Percentiles rank a stretch among this genome's conserved stretches.
These are phyloP conservation scores for Punctularia strigosozonata DNA, from an alignment of 768 basidiomycete genomes.

Conservation along the genomic window DNA sequence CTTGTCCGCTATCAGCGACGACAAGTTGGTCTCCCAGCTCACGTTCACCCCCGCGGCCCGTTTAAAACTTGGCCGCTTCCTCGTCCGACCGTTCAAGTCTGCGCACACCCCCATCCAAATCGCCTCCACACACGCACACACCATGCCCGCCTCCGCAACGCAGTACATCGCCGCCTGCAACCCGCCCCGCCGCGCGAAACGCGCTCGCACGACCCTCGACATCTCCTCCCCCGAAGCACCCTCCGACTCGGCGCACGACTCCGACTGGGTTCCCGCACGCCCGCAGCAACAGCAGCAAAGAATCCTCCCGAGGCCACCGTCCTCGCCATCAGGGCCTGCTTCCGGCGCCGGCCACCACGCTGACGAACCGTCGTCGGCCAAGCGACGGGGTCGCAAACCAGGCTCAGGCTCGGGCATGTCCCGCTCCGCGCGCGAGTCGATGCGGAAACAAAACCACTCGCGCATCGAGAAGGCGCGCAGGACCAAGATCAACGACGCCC, in stretches of 20 bases:
- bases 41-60: no score
- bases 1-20: no score
- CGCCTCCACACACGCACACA: no score
- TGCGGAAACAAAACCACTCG: constrained; percentile 88
- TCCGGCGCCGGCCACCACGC: constrained; percentile 12
- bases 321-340: constrained; percentile 3
- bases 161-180: constrained; percentile 27
- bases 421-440: constrained; percentile 69
- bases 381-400: constrained; percentile 63
- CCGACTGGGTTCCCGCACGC: constrained; percentile 4
- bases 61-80: no score
- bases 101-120: no score
- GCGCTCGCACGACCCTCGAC: constrained; percentile 14
- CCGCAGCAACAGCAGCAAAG: constrained; percentile 13
- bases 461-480: constrained; percentile 89
- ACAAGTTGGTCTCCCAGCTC: no score
- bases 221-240: constrained; percentile 4
- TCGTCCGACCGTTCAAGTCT: no score
- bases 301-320: constrained; percentile 4
- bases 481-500: constrained; percentile 92
- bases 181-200: constrained; percentile 35
- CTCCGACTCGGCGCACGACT: constrained; percentile 1
- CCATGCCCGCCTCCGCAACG: no score
- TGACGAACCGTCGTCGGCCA: constrained; percentile 19
- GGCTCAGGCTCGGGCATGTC: constrained; percentile 61